Conservation (phyloP, 139 green algal genomes). For the Ettlia oleoabundans region DNA sequence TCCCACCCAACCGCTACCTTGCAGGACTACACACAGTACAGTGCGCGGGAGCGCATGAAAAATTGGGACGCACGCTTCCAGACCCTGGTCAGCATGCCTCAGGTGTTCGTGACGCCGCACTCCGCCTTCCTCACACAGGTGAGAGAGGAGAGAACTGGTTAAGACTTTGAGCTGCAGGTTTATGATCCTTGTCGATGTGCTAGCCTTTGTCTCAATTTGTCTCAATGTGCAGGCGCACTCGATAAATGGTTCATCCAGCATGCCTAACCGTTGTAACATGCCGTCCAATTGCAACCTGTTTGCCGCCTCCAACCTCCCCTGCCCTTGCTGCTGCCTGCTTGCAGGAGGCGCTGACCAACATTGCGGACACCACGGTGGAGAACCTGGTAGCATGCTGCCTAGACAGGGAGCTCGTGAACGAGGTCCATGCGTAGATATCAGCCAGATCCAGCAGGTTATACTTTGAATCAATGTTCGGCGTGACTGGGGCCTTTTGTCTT, state of each 20-base stretch:
- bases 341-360: conserved; percentile 70
- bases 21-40: conserved; percentile 18
- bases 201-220: too few relatives aligned
- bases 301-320: too few relatives aligned
- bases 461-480: too few relatives aligned
- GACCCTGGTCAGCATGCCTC: conserved; percentile 55
- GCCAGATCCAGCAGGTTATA: too few relatives aligned
- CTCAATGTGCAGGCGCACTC: too few relatives aligned
- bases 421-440: conserved; percentile 29
- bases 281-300: too few relatives aligned
- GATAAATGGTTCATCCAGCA: too few relatives aligned
- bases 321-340: neutral
- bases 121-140: conserved; percentile 84
- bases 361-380: conserved; percentile 65
- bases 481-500: too few relatives aligned
- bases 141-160: neutral
- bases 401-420: conserved; percentile 36
- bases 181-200: too few relatives aligned
- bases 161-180: too few relatives aligned
- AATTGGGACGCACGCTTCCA: conserved; percentile 69
- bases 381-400: conserved; percentile 62
- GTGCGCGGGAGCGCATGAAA: conserved; percentile 47
- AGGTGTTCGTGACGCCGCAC: conserved; percentile 80
- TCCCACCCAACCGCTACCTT: too few relatives aligned
- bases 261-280: too few relatives aligned